phyloP scores from a whole-genome alignment of 306 rosid genomes.

The Neltuma alba region DNA sequence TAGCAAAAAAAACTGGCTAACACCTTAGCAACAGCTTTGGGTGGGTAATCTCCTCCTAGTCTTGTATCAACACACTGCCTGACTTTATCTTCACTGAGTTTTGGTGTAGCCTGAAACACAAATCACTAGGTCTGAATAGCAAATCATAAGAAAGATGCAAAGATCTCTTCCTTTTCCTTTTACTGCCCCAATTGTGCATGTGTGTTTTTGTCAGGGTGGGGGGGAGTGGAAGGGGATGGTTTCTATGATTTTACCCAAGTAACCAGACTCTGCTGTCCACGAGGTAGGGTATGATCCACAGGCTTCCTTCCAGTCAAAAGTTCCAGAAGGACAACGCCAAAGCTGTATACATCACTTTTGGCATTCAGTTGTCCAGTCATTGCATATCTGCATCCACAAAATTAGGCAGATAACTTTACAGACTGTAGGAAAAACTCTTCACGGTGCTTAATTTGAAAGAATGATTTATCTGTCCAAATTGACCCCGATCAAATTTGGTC shows the following conservation, averaged over 20 bases:
- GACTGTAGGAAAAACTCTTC: conserved; percentile 6
- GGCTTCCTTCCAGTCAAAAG: conserved; percentile 94
- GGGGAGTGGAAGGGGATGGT: not conserved
- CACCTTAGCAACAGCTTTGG: conserved; percentile 93
- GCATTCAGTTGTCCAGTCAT: conserved; percentile 96
- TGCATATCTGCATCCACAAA: conserved; percentile 67
- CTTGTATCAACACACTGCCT: conserved; percentile 81
- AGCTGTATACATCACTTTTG: conserved; percentile 89
- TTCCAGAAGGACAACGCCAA: conserved; percentile 90
- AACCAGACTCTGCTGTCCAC: conserved; percentile 91
- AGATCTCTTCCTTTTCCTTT: not conserved
- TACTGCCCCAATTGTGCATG: not conserved
- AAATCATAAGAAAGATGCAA: conserved; percentile 8
- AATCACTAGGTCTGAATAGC: conserved; percentile 39
- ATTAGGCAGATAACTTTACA: conserved; percentile 14
- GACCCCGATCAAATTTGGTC: not conserved
- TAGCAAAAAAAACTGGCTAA: conserved; percentile 17
- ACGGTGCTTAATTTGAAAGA: conserved; percentile 22
- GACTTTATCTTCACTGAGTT: conserved; percentile 92
- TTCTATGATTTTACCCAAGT: conserved; percentile 73
- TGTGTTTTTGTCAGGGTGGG: not conserved
- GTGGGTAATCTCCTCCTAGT: conserved; percentile 79
- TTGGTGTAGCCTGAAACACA: conserved; percentile 81
- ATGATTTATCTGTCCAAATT: conserved; percentile 10
- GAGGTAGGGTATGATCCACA: conserved; percentile 92